phyloP scores from a whole-genome alignment of 179 eudicot species.

The Heliamphora pulchella region DNA sequence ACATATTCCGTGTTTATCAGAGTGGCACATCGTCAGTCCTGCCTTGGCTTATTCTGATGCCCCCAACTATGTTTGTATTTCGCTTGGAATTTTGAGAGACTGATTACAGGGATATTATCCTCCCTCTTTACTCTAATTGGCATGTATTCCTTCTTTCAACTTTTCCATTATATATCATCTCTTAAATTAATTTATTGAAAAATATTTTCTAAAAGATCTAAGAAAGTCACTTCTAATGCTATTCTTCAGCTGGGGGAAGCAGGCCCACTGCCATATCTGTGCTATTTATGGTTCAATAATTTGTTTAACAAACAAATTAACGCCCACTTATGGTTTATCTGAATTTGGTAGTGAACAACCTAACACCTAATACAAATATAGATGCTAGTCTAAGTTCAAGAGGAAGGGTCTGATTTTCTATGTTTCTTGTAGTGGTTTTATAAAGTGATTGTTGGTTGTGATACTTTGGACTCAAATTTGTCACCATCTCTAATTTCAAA shows the following conservation, averaged over 20 bases:
- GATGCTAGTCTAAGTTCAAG: not conserved
- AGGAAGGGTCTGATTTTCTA: not conserved
- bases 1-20: not conserved
- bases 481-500: not conserved
- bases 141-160: constrained; percentile 6
- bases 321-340: not conserved
- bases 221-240: not conserved
- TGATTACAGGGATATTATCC: not conserved
- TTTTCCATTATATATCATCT: not conserved
- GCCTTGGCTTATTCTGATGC: not conserved
- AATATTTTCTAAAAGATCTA: not conserved
- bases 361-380: not conserved
- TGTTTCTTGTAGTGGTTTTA: not conserved
- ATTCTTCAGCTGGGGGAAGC: not conserved
- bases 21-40: not conserved
- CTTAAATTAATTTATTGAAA: not conserved
- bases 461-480: not conserved
- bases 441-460: not conserved
- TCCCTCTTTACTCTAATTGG: not conserved
- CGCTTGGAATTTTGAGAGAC: not conserved
- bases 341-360: not conserved
- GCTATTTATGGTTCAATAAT: not conserved
- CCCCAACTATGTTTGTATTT: not conserved
- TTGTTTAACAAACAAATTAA: not conserved
- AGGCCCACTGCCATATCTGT: not conserved